These are phyloP conservation scores for Aphanomyces stellatus DNA, from an alignment of 352 stramenopile genomes.

Conservation along the genomic window DNA sequence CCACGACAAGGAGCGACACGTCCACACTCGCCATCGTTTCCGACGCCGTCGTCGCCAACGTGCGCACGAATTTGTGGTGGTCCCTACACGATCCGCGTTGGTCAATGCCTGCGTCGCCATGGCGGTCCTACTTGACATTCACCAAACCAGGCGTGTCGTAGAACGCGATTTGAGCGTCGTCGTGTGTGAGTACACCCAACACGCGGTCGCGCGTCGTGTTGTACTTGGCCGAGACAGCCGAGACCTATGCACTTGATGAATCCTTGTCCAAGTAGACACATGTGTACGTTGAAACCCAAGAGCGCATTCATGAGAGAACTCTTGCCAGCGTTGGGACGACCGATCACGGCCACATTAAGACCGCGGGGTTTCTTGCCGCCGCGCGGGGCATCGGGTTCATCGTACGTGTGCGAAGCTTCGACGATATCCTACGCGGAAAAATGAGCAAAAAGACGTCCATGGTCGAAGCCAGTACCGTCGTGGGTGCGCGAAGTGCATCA, in stretches of 20 bases:
- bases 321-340: slow-evolving; percentile 81
- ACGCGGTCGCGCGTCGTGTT: slow-evolving; percentile 78
- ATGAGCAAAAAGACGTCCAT: too few relatives aligned
- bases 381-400: slow-evolving; percentile 9
- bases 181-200: slow-evolving; percentile 67
- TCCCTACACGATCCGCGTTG: slow-evolving; percentile 28
- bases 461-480: too few relatives aligned
- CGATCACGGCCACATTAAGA: slow-evolving; percentile 73
- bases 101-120: too few relatives aligned
- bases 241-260: slow-evolving; percentile 32
- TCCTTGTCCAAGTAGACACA: background rate
- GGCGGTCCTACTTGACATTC: slow-evolving; percentile 73
- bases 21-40: slow-evolving; percentile 72
- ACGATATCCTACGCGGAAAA: slow-evolving; percentile 10
- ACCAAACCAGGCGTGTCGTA: slow-evolving; percentile 83
- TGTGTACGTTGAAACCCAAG: slow-evolving; percentile 55
- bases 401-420: slow-evolving; percentile 2
- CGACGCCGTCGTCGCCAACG: slow-evolving; percentile 61
- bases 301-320: slow-evolving; percentile 79
- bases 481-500: background rate
- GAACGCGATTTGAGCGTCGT: slow-evolving; percentile 68
- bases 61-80: slow-evolving; percentile 69
- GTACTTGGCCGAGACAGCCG: slow-evolving; percentile 81
- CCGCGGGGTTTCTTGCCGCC: slow-evolving; percentile 36
- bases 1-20: slow-evolving; percentile 76